Conservation (phyloP, 2,329 filamentous ascomycete species). For the Alternaria sp. region DNA sequence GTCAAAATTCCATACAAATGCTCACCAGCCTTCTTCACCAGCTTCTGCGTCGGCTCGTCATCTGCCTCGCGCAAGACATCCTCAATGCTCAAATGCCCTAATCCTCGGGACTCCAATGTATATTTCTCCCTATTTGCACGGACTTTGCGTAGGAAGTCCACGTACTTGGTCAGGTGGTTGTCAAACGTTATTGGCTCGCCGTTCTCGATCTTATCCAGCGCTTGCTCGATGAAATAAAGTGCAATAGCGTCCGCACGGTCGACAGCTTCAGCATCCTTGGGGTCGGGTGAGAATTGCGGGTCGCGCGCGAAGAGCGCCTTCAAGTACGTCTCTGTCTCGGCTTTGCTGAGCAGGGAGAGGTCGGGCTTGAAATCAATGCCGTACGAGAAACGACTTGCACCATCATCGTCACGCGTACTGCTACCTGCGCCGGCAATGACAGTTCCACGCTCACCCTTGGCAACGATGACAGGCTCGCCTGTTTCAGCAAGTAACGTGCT, state of each 20-base stretch:
- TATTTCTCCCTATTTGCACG: constrained; percentile 11
- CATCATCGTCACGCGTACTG: constrained; percentile 6
- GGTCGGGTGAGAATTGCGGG: constrained; percentile 8
- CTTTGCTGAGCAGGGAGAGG: neutral
- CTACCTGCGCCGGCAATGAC: constrained; percentile 8
- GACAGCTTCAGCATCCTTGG: constrained; percentile 11
- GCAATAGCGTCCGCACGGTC: constrained; percentile 9
- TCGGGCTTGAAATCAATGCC: constrained; percentile 14
- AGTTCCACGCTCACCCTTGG: constrained; percentile 9
- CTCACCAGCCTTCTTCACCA: constrained; percentile 11
- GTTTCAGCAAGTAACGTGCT: constrained; percentile 12
- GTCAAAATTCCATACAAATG: constrained; percentile 7
- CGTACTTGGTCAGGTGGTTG: constrained; percentile 12
- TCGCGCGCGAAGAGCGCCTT: constrained; percentile 3
- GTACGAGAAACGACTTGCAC: constrained; percentile 11
- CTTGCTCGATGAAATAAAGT: constrained; percentile 11
- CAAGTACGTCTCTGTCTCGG: constrained; percentile 8
- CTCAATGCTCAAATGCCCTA: constrained; percentile 7
- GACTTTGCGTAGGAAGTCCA: constrained; percentile 11
- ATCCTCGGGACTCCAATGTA: constrained; percentile 3
- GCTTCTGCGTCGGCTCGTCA: constrained; percentile 10
- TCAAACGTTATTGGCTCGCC: constrained; percentile 2
- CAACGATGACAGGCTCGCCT: constrained; percentile 7
- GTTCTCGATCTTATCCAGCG: constrained; percentile 8
- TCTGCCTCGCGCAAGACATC: constrained; percentile 11